Evolutionary conservation across 202 grass and related monocot genomes (phyloP).

Genomic region (Brachypodium distachyon): DNA sequence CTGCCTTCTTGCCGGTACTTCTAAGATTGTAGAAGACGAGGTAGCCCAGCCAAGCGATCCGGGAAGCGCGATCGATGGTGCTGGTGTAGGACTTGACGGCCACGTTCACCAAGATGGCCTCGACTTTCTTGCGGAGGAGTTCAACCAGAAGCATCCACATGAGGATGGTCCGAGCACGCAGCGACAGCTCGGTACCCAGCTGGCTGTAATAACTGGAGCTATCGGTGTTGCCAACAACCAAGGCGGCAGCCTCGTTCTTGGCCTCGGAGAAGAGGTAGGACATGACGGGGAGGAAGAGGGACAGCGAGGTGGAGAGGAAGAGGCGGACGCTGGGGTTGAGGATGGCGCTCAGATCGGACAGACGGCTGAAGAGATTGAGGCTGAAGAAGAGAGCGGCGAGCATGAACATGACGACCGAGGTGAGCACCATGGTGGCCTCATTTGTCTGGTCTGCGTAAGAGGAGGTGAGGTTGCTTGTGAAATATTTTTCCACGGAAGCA

Average conservation of each 20-base stretch:
- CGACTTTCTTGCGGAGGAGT: conserved; percentile 21
- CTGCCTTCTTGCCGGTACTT: background rate
- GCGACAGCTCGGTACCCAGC: background rate
- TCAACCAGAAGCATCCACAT: conserved; percentile 10
- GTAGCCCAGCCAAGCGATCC: background rate
- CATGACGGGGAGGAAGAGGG: too few relatives aligned
- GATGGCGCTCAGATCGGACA: background rate
- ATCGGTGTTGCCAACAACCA: too few relatives aligned
- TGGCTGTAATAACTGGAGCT: too few relatives aligned
- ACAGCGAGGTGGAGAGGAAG: background rate
- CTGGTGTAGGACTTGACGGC: background rate
- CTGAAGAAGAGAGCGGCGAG: background rate
- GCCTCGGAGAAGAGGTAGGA: too few relatives aligned
- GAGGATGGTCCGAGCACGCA: background rate
- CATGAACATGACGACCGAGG: background rate
- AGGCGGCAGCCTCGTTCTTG: too few relatives aligned
- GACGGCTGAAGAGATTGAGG: conserved; percentile 7
- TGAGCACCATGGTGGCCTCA: background rate
- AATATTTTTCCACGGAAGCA: too few relatives aligned
- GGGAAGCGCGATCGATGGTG: background rate
- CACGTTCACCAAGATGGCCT: background rate
- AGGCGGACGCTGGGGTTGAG: background rate
- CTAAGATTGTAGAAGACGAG: conserved; percentile 15
- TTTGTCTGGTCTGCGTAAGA: conserved; percentile 2
- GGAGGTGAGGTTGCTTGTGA: background rate